Conservation (phyloP, 768 basidiomycete genomes). For the Amanita pseudoporphyria region DNA sequence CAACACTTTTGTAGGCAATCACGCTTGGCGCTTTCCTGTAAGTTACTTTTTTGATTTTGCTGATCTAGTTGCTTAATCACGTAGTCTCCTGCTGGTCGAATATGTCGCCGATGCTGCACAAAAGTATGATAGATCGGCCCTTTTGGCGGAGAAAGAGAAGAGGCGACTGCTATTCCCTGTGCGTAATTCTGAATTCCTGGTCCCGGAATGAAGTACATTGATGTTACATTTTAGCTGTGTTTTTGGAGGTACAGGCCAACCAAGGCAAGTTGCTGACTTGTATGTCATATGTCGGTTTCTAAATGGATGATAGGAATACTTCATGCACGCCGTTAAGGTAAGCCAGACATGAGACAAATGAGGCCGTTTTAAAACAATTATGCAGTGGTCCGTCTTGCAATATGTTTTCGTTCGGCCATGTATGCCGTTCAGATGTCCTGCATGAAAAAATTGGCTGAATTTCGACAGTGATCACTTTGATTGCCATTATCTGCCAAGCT, state of each 20-base stretch:
- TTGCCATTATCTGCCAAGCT: constrained; percentile 60
- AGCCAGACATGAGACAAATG: constrained; percentile 3
- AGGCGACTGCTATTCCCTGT: constrained; percentile 48
- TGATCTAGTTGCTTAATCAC: not conserved
- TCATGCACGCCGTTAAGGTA: constrained; percentile 72
- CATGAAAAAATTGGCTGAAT: not conserved
- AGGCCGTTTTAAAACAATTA: constrained; percentile 5
- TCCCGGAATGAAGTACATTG: not conserved
- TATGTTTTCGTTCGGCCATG: constrained; percentile 55
- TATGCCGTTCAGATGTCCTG: constrained; percentile 8
- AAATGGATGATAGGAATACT: constrained; percentile 42
- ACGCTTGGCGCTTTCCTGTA: constrained; percentile 70
- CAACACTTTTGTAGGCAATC: constrained; percentile 36
- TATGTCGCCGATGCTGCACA: constrained; percentile 57
- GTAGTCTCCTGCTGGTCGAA: constrained; percentile 62
- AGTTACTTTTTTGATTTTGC: not conserved
- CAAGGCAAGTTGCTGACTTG: constrained; percentile 29
- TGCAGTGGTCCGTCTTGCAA: constrained; percentile 71
- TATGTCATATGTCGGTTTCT: not conserved
- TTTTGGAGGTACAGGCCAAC: constrained; percentile 64
- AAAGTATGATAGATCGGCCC: constrained; percentile 44
- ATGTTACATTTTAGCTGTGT: constrained; percentile 42
- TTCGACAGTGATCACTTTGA: constrained; percentile 40
- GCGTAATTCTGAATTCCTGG: constrained; percentile 6
- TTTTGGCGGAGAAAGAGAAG: constrained; percentile 66